Conservation (phyloP, 345 rosid genomes). For the Clausena lansium region DNA sequence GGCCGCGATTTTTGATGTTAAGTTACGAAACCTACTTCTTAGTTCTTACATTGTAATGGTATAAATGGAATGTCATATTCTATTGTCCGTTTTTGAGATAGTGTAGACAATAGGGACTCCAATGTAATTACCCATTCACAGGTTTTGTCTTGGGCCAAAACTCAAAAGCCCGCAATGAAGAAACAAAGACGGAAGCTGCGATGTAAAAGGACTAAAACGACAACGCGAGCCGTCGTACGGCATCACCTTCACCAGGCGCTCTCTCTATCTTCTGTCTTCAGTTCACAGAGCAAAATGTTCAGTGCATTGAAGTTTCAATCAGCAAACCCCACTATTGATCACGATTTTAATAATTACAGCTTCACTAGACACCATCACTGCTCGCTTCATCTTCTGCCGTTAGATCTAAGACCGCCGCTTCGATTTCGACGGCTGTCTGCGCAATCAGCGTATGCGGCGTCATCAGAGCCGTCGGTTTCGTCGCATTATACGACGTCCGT, state of each 20-base stretch:
- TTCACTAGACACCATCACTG: neutral
- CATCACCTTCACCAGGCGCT: neutral
- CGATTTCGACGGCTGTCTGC: conserved; percentile 26
- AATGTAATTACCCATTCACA: neutral
- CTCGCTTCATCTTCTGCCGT: neutral
- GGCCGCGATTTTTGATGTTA: too few relatives aligned
- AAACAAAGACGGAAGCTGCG: neutral
- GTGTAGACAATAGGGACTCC: neutral
- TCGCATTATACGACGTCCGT: conserved; percentile 49
- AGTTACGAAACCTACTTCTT: too few relatives aligned
- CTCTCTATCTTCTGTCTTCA: neutral
- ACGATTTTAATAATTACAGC: neutral
- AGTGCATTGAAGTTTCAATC: conserved; percentile 23
- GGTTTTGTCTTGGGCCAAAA: neutral
- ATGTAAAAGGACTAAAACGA: neutral
- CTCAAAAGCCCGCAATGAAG: neutral
- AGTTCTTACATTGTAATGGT: too few relatives aligned
- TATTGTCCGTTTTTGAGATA: neutral
- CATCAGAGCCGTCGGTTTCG: conserved; percentile 35
- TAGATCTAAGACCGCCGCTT: neutral
- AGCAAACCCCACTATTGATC: conserved; percentile 3
- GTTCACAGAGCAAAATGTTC: conserved; percentile 31
- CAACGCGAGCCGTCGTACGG: neutral
- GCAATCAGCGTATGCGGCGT: conserved; percentile 27
- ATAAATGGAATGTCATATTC: too few relatives aligned